These are phyloP conservation scores for Ceratobasidium theobromae DNA, from an alignment of 1,284 basidiomycete genomes.

Conservation along the genomic window DNA sequence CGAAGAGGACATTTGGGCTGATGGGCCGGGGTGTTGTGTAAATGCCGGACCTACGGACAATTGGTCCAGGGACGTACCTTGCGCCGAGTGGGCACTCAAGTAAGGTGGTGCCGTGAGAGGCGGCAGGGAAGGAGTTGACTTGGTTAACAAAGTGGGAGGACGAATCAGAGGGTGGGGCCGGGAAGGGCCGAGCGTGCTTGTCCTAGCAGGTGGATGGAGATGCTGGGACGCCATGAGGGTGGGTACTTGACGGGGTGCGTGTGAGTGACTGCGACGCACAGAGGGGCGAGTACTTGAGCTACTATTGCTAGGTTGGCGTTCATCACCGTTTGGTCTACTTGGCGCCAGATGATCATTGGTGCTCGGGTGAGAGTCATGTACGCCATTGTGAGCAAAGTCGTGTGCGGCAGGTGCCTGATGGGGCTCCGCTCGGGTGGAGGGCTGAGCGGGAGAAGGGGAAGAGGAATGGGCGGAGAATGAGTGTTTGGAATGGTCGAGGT, in stretches of 20 bases:
- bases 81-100: conserved; percentile 19
- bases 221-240: not conserved
- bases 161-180: conserved; percentile 25
- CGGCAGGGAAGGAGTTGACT: conserved; percentile 3
- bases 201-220: too few species aligned
- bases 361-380: not conserved
- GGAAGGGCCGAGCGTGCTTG: too few species aligned
- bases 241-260: not conserved
- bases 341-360: not conserved
- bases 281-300: not conserved
- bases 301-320: not conserved
- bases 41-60: not conserved
- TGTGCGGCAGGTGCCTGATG: not conserved
- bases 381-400: conserved; percentile 17
- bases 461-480: conserved; percentile 11
- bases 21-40: not conserved
- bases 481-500: conserved; percentile 26
- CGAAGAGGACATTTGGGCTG: conserved; percentile 25
- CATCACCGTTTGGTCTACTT: not conserved
- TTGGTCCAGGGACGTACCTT: not conserved
- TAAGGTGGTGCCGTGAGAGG: conserved; percentile 23
- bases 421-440: too few species aligned
- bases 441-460: not conserved
- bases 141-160: conserved; percentile 12
- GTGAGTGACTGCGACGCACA: not conserved